Evolutionary conservation across 2,329 filamentous ascomycete genomes (phyloP).

Genomic region (Fusarium redolens): DNA sequence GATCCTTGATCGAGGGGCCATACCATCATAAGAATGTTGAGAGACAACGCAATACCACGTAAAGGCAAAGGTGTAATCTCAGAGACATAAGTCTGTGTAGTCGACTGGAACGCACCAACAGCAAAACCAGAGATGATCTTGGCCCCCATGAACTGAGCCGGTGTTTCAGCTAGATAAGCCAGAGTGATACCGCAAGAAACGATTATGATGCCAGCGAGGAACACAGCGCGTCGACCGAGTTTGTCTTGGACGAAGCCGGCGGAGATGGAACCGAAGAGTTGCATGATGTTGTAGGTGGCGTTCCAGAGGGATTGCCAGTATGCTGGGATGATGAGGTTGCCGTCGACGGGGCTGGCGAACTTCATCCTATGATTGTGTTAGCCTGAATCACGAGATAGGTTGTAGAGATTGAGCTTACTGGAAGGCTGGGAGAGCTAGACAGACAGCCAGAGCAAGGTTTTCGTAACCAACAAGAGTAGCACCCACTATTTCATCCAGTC

Average conservation of each 20-base stretch:
- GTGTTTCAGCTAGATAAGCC: slow-evolving; percentile 5
- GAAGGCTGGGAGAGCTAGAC: slow-evolving; percentile 7
- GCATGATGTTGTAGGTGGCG: slow-evolving; percentile 13
- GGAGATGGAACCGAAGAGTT: neutral
- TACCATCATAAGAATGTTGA: slow-evolving; percentile 13
- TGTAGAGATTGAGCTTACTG: neutral
- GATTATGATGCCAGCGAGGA: neutral
- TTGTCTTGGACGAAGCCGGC: slow-evolving; percentile 7
- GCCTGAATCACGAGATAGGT: no score
- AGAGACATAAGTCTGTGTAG: slow-evolving; percentile 18
- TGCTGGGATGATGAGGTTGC: slow-evolving; percentile 8
- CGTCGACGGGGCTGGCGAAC: slow-evolving; percentile 5
- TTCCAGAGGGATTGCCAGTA: slow-evolving; percentile 19
- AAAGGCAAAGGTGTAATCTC: neutral
- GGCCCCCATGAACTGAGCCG: slow-evolving; percentile 18
- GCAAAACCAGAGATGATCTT: slow-evolving; percentile 20
- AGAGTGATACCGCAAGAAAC: slow-evolving; percentile 1
- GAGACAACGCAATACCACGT: slow-evolving; percentile 1
- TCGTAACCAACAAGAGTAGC: slow-evolving; percentile 5
- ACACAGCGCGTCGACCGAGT: neutral
- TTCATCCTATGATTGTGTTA: neutral
- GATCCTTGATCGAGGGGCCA: no score
- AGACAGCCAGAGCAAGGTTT: slow-evolving; percentile 5
- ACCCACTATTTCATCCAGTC: neutral
- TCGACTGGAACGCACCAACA: slow-evolving; percentile 10